Evolutionary conservation across 257 asterid species (phyloP).

Genomic region (Verbascum thapsus): DNA sequence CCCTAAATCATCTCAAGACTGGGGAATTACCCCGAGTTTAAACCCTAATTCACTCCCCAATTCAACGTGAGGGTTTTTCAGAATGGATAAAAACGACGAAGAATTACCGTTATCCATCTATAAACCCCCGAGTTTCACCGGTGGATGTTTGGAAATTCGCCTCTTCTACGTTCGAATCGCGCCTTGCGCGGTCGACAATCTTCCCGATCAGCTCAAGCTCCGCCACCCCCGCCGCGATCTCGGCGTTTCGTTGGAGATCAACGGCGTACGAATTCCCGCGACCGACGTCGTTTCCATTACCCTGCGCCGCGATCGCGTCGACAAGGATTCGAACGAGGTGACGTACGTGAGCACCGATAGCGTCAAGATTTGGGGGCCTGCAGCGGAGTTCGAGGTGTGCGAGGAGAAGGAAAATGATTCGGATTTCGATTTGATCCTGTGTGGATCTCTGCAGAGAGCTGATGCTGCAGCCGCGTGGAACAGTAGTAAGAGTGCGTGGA

Average conservation of each 20-base stretch:
- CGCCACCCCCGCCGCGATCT: slow-evolving; percentile 76
- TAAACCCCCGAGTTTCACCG: slow-evolving; percentile 56
- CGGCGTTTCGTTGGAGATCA: slow-evolving; percentile 65
- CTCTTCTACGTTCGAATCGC: slow-evolving; percentile 73
- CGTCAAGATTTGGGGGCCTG: slow-evolving; percentile 67
- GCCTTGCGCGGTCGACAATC: slow-evolving; percentile 59
- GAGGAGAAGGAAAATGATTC: slow-evolving; percentile 50
- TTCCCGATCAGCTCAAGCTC: slow-evolving; percentile 64
- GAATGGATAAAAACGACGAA: slow-evolving; percentile 52
- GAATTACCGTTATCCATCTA: slow-evolving; percentile 58
- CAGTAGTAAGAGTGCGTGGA: slow-evolving; percentile 69
- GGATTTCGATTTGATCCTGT: slow-evolving; percentile 54
- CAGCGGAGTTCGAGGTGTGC: slow-evolving; percentile 77
- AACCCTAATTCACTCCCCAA: slow-evolving; percentile 21
- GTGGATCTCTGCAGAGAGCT: slow-evolving; percentile 74
- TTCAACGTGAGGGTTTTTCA: slow-evolving; percentile 20
- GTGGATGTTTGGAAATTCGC: slow-evolving; percentile 78
- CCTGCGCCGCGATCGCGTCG: slow-evolving; percentile 81
- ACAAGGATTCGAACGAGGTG: slow-evolving; percentile 76
- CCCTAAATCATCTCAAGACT: no score
- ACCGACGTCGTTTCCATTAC: slow-evolving; percentile 54
- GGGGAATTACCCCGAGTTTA: no score
- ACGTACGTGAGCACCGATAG: slow-evolving; percentile 82
- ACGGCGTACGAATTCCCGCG: slow-evolving; percentile 58
- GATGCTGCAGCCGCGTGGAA: slow-evolving; percentile 52